Evolutionary conservation across 2,329 filamentous ascomycete genomes (phyloP), one percentile per base, ranked within the genome.

Genomic region (Cercospora zeina): DNA sequence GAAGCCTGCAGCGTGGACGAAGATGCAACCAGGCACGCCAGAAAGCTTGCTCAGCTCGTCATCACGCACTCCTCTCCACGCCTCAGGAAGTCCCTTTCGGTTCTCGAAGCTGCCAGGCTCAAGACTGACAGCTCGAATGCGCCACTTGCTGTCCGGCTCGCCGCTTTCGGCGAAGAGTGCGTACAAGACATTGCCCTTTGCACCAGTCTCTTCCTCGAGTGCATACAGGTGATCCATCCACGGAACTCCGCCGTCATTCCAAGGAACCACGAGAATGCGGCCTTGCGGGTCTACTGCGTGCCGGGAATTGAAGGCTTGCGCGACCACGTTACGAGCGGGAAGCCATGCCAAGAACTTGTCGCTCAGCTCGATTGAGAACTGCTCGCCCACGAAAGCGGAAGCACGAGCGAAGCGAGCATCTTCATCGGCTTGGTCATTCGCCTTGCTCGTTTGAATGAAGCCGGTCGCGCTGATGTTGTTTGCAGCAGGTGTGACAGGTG

Each of bases 211-310:
- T 69, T 83, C 83, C 78, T 99, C 95, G 30, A 97, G 84, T 16
- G 84, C 87, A 79, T 96, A 97, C 16, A 99, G 83, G 76, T 99
- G 95, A 73, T 97, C 93, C 76, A 96, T 95, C 95, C 95, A 97
- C 1, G 93, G 93, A 64, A 93, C 89, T 62, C 89, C 87, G 74
- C 90, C 87, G 66, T 89, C 85, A 61, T 66, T 65, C 56, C 72
- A 70, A 3, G 77, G 76, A 11, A 99, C 83, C 27, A 97, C 88
- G 71, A 97, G 82, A 63, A 97, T 85, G 65, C 91, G 87, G 61
- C 93, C 93, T 67, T 87, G 80, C 9, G 87, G 72, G 74, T 96
- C 90, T 86, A 84, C 68, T 89, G 80, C 30, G 78, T 74, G 59
- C 13, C 93, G 87, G 66, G 83, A 83, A 34, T 82, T 80, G 75